Conservation (phyloP, 139 green algal species). For the Chlorella sp. region DNA sequence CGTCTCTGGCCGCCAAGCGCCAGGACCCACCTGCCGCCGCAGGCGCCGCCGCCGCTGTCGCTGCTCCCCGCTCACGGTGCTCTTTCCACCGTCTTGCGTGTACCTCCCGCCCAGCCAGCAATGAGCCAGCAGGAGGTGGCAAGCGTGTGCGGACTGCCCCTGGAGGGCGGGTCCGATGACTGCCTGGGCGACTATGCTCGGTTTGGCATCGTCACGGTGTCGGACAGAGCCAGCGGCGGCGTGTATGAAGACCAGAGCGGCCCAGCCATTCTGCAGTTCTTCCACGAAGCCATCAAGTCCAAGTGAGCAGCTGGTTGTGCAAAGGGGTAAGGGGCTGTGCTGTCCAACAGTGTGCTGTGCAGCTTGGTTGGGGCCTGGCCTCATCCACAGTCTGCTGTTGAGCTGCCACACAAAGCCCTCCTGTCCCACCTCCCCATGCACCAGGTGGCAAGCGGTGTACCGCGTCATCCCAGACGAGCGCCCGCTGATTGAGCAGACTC, state of each 20-base stretch:
- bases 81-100: too few relatives aligned
- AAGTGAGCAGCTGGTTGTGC: conserved; percentile 11
- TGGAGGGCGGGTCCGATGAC: conserved; percentile 16
- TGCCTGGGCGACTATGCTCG: conserved; percentile 56
- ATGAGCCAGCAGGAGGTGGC: conserved; percentile 5
- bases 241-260: conserved; percentile 88
- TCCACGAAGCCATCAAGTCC: conserved; percentile 82
- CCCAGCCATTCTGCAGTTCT: conserved; percentile 88
- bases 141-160: not conserved
- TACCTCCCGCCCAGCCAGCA: not conserved
- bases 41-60: too few relatives aligned
- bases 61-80: too few relatives aligned
- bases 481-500: conserved; percentile 73
- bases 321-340: too few relatives aligned
- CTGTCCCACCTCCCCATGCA: not conserved
- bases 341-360: not conserved
- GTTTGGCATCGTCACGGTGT: conserved; percentile 90
- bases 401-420: not conserved
- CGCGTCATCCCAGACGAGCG: conserved; percentile 85
- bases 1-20: too few relatives aligned
- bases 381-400: not conserved
- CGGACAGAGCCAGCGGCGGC: conserved; percentile 79
- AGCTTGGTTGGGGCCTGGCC: not conserved
- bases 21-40: too few relatives aligned
- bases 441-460: conserved; percentile 82